Evolutionary conservation across 208 protist species (phyloP).

Genomic region (Balamuthia mandrillaris): DNA sequence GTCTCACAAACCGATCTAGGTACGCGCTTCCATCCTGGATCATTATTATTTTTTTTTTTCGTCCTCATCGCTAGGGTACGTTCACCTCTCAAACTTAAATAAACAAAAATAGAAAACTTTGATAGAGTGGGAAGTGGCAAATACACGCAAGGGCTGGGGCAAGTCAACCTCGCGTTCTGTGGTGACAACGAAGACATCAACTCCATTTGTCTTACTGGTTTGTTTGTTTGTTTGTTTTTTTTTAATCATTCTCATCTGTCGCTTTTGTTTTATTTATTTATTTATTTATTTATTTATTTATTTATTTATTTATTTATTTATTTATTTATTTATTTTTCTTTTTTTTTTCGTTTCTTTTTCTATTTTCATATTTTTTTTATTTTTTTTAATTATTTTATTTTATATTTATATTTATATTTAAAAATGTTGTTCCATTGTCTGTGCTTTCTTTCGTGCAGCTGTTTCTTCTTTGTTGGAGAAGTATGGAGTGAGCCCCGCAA

Average conservation of each 20-base stretch:
- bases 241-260: neutral
- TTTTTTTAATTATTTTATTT: too few species aligned
- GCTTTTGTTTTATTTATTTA: neutral
- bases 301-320: too few species aligned
- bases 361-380: too few species aligned
- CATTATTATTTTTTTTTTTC: too few species aligned
- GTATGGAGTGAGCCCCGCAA: conserved; percentile 59
- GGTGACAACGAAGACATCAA: conserved; percentile 83
- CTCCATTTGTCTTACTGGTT: conserved; percentile 77
- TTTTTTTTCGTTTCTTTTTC: too few species aligned
- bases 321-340: too few species aligned
- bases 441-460: conserved; percentile 19
- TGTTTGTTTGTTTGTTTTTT: neutral
- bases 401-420: too few species aligned
- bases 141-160: conserved; percentile 84
- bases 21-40: too few species aligned
- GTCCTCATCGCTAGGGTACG: too few species aligned
- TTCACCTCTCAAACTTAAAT: neutral
- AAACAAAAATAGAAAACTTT: conserved; percentile 55
- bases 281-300: too few species aligned
- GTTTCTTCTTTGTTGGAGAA: conserved; percentile 73
- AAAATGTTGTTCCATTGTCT: too few species aligned
- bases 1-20: conserved; percentile 78
- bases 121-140: conserved; percentile 76
- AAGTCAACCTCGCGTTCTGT: conserved; percentile 79